Percentiles rank a stretch among this genome's conserved stretches.
Conservation (phyloP, 257 asterid genomes). For the Scutellaria barbata region DNA sequence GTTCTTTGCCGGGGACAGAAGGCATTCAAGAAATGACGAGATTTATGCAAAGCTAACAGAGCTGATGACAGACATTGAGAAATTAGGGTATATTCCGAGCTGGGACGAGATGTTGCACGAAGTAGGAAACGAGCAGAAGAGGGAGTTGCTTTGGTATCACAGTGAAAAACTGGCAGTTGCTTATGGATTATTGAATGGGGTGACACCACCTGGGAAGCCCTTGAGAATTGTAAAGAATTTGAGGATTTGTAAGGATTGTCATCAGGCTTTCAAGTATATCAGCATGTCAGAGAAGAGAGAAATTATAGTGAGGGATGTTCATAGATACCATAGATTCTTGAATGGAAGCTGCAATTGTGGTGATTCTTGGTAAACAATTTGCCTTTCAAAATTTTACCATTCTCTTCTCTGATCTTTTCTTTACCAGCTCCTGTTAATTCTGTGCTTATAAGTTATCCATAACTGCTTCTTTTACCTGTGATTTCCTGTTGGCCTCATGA, state of each 20-base stretch:
- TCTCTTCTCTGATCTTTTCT: not conserved
- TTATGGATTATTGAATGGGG: constrained; percentile 66
- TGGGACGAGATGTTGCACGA: constrained; percentile 58
- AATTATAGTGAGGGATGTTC: constrained; percentile 73
- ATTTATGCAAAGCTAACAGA: constrained; percentile 60
- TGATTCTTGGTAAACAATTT: constrained; percentile 58
- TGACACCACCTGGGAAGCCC: constrained; percentile 66
- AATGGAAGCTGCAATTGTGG: constrained; percentile 71
- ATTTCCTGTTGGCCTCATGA: not conserved
- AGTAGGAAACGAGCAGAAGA: constrained; percentile 53
- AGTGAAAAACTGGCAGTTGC: constrained; percentile 82
- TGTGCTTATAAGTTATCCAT: not conserved
- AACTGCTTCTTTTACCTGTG: not conserved
- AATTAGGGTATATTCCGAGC: constrained; percentile 60
- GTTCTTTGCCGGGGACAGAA: constrained; percentile 68
- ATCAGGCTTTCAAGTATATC: constrained; percentile 63
- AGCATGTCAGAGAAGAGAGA: constrained; percentile 58
- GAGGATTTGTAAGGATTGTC: constrained; percentile 80
- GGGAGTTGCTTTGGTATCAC: constrained; percentile 60
- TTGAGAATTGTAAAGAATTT: constrained; percentile 70
- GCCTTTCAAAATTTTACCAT: not conserved
- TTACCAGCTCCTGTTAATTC: not conserved
- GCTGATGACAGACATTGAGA: constrained; percentile 60
- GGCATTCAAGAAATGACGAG: constrained; percentile 61
- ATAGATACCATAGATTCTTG: constrained; percentile 72